Percentiles rank a stretch among this genome's conserved stretches.
These are phyloP conservation scores for Pseudogymnoascus sp. DNA, from an alignment of 2,329 filamentous ascomycete genomes.

Conservation along the genomic window DNA sequence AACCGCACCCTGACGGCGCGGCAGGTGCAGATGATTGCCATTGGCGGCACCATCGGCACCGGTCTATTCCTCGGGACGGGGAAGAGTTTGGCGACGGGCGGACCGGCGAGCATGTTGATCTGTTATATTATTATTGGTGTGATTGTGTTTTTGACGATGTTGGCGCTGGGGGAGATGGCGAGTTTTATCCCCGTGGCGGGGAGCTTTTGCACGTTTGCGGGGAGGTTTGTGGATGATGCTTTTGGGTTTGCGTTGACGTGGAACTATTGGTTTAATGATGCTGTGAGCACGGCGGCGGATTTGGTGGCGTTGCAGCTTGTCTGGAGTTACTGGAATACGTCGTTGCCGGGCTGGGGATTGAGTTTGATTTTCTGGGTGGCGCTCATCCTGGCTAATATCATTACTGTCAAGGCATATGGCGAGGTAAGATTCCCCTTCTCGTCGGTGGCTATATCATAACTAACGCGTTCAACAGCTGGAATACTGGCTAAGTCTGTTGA, in stretches of 20 bases:
- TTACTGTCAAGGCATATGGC: constrained; percentile 47
- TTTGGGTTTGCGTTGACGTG: constrained; percentile 48
- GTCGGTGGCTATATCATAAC: not conserved
- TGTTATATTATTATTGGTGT: constrained; percentile 49
- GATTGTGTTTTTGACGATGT: constrained; percentile 53
- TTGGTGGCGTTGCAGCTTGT: constrained; percentile 51
- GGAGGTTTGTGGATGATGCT: constrained; percentile 46
- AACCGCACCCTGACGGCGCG: constrained; percentile 49
- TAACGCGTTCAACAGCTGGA: constrained; percentile 33
- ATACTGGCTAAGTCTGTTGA: constrained; percentile 50
- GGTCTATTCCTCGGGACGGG: constrained; percentile 57
- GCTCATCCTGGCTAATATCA: constrained; percentile 44
- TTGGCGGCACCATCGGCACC: constrained; percentile 52
- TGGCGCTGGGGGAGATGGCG: constrained; percentile 53
- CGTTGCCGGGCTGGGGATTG: constrained; percentile 56
- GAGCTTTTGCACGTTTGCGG: constrained; percentile 48
- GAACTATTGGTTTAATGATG: constrained; percentile 63
- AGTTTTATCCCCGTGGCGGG: constrained; percentile 48
- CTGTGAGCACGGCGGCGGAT: constrained; percentile 52
- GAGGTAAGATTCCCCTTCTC: constrained; percentile 32
- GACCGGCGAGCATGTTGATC: constrained; percentile 51
- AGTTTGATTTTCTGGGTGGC: constrained; percentile 54
- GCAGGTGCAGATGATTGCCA: constrained; percentile 63
- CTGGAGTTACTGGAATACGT: constrained; percentile 53
- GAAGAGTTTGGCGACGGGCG: constrained; percentile 50